Evolutionary conservation across 2,329 filamentous ascomycete species (phyloP).

Genomic region (Sclerotinia minor): DNA sequence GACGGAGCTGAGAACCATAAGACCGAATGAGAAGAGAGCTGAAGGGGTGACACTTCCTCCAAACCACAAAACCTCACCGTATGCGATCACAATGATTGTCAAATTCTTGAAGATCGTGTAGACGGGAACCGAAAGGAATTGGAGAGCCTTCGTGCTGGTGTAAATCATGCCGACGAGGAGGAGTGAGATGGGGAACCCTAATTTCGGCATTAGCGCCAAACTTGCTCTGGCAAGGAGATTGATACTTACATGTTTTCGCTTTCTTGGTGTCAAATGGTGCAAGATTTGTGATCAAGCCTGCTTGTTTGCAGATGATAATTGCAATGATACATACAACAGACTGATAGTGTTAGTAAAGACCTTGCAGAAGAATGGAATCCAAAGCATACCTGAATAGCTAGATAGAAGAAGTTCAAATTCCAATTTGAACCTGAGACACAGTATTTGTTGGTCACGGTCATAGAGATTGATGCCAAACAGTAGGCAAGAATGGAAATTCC

Average conservation of each 20-base stretch:
- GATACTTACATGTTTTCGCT: slow-evolving; percentile 79
- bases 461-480: slow-evolving; percentile 94
- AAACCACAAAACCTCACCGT: slow-evolving; percentile 98
- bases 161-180: slow-evolving; percentile 99
- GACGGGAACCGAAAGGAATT: slow-evolving; percentile 94
- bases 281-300: slow-evolving; percentile 78
- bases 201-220: slow-evolving; percentile 24
- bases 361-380: slow-evolving; percentile 13
- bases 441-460: slow-evolving; percentile 99
- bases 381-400: slow-evolving; percentile 78
- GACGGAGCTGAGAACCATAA: slow-evolving; percentile 94
- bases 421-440: slow-evolving; percentile 87
- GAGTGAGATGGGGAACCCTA: slow-evolving; percentile 94
- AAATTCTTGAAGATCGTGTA: slow-evolving; percentile 99
- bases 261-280: slow-evolving; percentile 82
- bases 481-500: slow-evolving; percentile 82
- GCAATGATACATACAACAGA: slow-evolving; percentile 84
- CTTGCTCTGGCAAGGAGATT: slow-evolving; percentile 7
- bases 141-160: slow-evolving; percentile 91
- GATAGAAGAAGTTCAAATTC: slow-evolving; percentile 95
- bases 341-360: slow-evolving; percentile 49
- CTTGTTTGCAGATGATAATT: slow-evolving; percentile 78
- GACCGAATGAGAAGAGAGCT: slow-evolving; percentile 86
- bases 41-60: slow-evolving; percentile 86
- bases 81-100: slow-evolving; percentile 97